These are phyloP conservation scores for Leccinum barrowsii DNA, from an alignment of 768 basidiomycete species.

Conservation along the genomic window DNA sequence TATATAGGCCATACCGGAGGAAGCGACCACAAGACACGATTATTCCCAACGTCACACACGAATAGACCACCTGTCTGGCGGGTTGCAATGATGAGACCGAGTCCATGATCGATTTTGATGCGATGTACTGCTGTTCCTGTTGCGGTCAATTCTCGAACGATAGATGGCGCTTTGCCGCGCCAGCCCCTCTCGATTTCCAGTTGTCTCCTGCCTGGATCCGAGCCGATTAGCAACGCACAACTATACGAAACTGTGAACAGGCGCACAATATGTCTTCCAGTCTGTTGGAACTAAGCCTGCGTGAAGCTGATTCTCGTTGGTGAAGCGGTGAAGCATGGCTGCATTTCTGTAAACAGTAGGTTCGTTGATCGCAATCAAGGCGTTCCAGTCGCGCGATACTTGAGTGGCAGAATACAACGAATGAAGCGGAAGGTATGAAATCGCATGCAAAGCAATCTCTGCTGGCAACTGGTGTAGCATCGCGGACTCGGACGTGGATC, in stretches of 20 bases:
- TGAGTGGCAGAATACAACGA: slow-evolving; percentile 36
- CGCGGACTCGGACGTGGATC: not conserved
- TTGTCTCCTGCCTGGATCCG: slow-evolving; percentile 42
- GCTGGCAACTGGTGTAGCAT: slow-evolving; percentile 49
- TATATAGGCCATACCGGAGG: slow-evolving; percentile 39
- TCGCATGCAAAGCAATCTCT: slow-evolving; percentile 51
- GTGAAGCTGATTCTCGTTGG: slow-evolving; percentile 32
- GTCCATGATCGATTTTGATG: slow-evolving; percentile 70
- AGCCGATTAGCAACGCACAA: slow-evolving; percentile 10
- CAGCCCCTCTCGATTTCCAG: slow-evolving; percentile 48
- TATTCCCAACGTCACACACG: slow-evolving; percentile 53
- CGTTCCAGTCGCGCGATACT: slow-evolving; percentile 45
- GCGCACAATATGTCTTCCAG: slow-evolving; percentile 64
- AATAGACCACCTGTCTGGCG: slow-evolving; percentile 49
- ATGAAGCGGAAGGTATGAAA: slow-evolving; percentile 48
- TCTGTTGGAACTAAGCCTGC: slow-evolving; percentile 30
- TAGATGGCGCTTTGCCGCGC: slow-evolving; percentile 48
- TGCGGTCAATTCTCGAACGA: slow-evolving; percentile 31
- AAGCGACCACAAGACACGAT: slow-evolving; percentile 60
- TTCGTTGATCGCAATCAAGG: slow-evolving; percentile 47
- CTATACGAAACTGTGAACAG: not conserved
- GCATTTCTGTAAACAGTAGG: slow-evolving; percentile 54
- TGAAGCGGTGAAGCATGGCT: slow-evolving; percentile 49
- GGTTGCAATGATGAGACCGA: slow-evolving; percentile 59
- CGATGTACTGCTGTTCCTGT: slow-evolving; percentile 53